Evolutionary conservation across 75 land plant genomes (phyloP).

Genomic region (Pinus tabuliformis): DNA sequence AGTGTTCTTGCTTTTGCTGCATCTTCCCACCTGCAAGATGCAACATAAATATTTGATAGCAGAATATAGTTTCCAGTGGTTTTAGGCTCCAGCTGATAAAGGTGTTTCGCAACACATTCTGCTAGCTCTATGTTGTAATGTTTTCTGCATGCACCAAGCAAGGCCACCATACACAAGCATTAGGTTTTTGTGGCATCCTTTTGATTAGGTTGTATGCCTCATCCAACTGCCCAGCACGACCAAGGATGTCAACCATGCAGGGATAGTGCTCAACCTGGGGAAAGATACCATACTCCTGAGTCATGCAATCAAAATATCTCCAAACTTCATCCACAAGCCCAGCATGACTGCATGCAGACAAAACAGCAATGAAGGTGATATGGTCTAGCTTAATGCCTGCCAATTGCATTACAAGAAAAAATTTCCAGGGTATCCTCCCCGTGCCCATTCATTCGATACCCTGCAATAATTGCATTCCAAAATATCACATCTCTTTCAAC

Average conservation of each 20-base stretch:
- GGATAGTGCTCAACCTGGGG: constrained; percentile 22
- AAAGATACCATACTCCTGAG: constrained; percentile 12
- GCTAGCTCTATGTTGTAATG: constrained; percentile 1
- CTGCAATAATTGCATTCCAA: constrained; percentile 31
- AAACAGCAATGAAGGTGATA: constrained; percentile 29
- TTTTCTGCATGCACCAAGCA: constrained; percentile 11
- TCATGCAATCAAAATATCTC: constrained; percentile 22
- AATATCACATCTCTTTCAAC: constrained; percentile 6
- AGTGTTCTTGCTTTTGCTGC: constrained; percentile 27
- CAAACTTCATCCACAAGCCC: constrained; percentile 37
- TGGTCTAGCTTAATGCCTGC: constrained; percentile 38
- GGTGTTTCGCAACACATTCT: constrained; percentile 29
- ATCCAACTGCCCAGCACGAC: constrained; percentile 6
- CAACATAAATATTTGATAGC: constrained; percentile 46
- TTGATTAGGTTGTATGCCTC: not conserved
- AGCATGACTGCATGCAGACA: constrained; percentile 45
- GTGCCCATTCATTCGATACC: constrained; percentile 21
- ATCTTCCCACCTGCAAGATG: constrained; percentile 37
- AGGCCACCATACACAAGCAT: not conserved
- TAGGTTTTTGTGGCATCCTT: not conserved
- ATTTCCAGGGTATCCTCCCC: constrained; percentile 23
- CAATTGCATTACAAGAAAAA: constrained; percentile 28
- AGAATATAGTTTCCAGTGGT: constrained; percentile 39
- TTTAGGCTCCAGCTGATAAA: constrained; percentile 31
- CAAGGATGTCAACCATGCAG: constrained; percentile 16